Evolutionary conservation across 371 early-diverging fungal genomes (phyloP), one percentile per base, ranked within the genome.

Genomic region (Phascolomyces articulosus): DNA sequence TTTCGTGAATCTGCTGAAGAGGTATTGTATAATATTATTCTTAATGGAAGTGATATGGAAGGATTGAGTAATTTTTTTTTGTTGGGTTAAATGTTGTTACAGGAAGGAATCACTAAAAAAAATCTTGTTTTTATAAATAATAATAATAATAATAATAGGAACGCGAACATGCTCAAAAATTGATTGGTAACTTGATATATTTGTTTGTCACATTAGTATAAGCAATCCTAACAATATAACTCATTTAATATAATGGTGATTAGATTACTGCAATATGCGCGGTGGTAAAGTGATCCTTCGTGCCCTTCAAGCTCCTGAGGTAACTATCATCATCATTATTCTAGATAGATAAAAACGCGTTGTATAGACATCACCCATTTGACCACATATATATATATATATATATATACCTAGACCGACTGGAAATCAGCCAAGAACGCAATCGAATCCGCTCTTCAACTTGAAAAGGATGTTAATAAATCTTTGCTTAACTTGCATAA

Each of bases 391-490:
- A n/a, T n/a, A n/a, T n/a, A n/a, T n/a, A n/a, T n/a, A n/a, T n/a
- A n/a, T n/a, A 38, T 9, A 13, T 38, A 38, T 38, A 6, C 13
- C n/a, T 63, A 80, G 79, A 70, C 73, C 55, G 87, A 88, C 47
- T 88, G 87, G 87, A 82, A 83, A 55, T 85, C 86, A 34, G 90
- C 90, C 53, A 80, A 82, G 64, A 84, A 87, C 58, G 87, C 88
- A 38, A 69, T 90, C 56, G 89, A 90, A 73, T 79, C 84, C 21
- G 87, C 87, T 24, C 78, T 90, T 44, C 88, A 90, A 68, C 75
- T 90, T 40, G 90, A 90, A 70, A 87, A 87, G 63, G 84, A 86
- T 72, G 90, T 90, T 66, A 90, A 90, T 80, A 85, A 86, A 66
- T 80, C 85, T 21, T 68, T 90, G 40, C 73, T 90, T 31, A 84